Percentiles rank a stretch among this genome's conserved stretches.
These are phyloP conservation scores for Emmonsiellopsis sp. DNA, from an alignment of 2,329 filamentous ascomycete species.

Conservation along the genomic window DNA sequence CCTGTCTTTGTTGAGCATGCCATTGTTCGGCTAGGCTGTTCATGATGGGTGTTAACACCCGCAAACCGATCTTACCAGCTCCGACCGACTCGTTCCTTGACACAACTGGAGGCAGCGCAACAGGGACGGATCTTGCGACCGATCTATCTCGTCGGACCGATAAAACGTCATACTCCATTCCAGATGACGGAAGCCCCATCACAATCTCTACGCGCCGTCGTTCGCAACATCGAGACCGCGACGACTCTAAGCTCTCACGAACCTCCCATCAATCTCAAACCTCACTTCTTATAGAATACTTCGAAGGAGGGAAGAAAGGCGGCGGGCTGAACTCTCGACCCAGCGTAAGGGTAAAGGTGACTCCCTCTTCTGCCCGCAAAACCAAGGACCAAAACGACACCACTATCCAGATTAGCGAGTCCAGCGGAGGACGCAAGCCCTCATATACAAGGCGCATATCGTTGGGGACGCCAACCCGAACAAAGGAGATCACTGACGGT, in stretches of 20 bases:
- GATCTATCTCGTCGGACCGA: conserved; percentile 43
- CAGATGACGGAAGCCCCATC: conserved; percentile 61
- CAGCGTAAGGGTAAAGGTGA: conserved; percentile 72
- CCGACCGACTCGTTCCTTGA: conserved; percentile 42
- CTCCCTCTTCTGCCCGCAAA: conserved; percentile 59
- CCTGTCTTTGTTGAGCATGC: conserved; percentile 23
- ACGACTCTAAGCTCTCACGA: conserved; percentile 44
- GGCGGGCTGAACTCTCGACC: conserved; percentile 59
- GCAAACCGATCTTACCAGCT: conserved; percentile 41
- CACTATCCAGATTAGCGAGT: conserved; percentile 72
- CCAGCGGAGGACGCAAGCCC: conserved; percentile 61
- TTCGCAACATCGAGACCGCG: conserved; percentile 44
- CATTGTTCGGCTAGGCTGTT: conserved; percentile 23
- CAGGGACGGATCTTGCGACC: conserved; percentile 40
- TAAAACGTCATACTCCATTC: conserved; percentile 42
- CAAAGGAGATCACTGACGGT: conserved; percentile 24
- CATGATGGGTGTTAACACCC: conserved; percentile 42
- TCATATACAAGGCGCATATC: conserved; percentile 62
- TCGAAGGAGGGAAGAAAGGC: conserved; percentile 65
- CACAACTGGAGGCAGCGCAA: conserved; percentile 33
- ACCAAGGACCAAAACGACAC: conserved; percentile 55
- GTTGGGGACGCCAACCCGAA: conserved; percentile 39
- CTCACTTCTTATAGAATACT: conserved; percentile 89
- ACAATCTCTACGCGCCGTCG: conserved; percentile 65
- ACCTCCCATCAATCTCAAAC: conserved; percentile 62